Evolutionary conservation across 1,284 basidiomycete genomes (phyloP).

Genomic region (Moesziomyces globuligerus): DNA sequence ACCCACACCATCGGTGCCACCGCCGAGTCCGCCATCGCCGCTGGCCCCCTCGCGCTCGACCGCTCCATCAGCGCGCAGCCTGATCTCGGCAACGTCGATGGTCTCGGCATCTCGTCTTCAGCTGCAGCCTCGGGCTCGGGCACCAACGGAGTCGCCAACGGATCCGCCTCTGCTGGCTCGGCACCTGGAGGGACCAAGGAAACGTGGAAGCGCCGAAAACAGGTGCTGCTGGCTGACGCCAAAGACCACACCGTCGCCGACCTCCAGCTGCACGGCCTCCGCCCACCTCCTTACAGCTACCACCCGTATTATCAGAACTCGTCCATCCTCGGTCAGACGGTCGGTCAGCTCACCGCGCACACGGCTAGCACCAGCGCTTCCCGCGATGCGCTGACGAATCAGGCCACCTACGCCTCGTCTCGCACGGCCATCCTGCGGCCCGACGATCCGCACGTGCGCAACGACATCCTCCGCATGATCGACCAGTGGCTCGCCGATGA

Average conservation of each 20-base stretch:
- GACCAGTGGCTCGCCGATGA: constrained; percentile 69
- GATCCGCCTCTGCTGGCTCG: constrained; percentile 4
- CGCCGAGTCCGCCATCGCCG: background rate
- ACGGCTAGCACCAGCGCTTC: constrained; percentile 16
- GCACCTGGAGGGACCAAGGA: constrained; percentile 44
- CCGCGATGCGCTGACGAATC: constrained; percentile 20
- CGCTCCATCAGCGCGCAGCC: constrained; percentile 26
- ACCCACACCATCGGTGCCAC: constrained; percentile 18
- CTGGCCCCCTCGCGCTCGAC: constrained; percentile 7
- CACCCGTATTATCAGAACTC: constrained; percentile 44
- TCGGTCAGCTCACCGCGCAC: constrained; percentile 28
- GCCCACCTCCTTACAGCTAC: constrained; percentile 46
- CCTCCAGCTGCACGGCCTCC: constrained; percentile 53
- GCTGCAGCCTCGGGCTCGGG: constrained; percentile 5
- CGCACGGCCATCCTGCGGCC: constrained; percentile 60
- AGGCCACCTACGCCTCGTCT: constrained; percentile 37
- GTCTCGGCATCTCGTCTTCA: constrained; percentile 32
- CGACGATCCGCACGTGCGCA: constrained; percentile 50
- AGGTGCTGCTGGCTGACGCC: constrained; percentile 51
- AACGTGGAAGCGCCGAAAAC: constrained; percentile 55
- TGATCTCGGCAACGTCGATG: constrained; percentile 19
- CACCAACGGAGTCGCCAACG: background rate
- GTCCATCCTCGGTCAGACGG: constrained; percentile 34
- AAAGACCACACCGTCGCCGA: constrained; percentile 56
- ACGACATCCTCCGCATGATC: constrained; percentile 66